phyloP scores from a whole-genome alignment of 805 yeast species.

The Candida coquimbonensis region DNA sequence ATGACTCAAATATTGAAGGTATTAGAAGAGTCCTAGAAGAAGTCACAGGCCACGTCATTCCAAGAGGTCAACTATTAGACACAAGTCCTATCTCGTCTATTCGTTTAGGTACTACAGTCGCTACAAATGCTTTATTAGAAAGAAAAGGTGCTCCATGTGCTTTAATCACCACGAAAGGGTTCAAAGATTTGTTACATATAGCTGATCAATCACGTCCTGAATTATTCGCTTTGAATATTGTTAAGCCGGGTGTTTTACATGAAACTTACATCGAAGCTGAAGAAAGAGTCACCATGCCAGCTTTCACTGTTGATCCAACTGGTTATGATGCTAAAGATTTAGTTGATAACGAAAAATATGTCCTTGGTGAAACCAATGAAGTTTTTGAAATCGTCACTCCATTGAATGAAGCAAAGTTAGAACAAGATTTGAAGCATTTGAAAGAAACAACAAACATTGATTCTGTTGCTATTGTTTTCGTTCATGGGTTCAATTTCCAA shows the following conservation, averaged over 20 bases:
- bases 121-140: constrained; percentile 47
- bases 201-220: constrained; percentile 49
- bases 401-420: constrained; percentile 22
- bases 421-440: constrained; percentile 16
- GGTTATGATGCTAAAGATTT: constrained; percentile 24
- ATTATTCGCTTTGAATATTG: constrained; percentile 42
- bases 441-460: constrained; percentile 21
- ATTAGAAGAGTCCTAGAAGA: constrained; percentile 38
- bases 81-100: constrained; percentile 34
- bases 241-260: constrained; percentile 40
- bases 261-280: constrained; percentile 39
- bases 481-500: constrained; percentile 32
- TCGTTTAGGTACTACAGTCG: constrained; percentile 45
- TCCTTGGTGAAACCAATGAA: constrained; percentile 33
- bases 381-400: constrained; percentile 32
- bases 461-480: constrained; percentile 29
- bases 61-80: constrained; percentile 26
- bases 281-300: constrained; percentile 55
- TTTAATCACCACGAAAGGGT: constrained; percentile 42
- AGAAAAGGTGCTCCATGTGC: constrained; percentile 45
- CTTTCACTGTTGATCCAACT: constrained; percentile 58
- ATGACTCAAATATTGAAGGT: constrained; percentile 46
- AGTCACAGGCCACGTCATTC: constrained; percentile 28
- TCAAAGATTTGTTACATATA: constrained; percentile 42
- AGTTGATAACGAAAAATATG: constrained; percentile 30